Evolutionary conservation across 768 basidiomycete genomes (phyloP).

Genomic region (Scleroderma bovista): DNA sequence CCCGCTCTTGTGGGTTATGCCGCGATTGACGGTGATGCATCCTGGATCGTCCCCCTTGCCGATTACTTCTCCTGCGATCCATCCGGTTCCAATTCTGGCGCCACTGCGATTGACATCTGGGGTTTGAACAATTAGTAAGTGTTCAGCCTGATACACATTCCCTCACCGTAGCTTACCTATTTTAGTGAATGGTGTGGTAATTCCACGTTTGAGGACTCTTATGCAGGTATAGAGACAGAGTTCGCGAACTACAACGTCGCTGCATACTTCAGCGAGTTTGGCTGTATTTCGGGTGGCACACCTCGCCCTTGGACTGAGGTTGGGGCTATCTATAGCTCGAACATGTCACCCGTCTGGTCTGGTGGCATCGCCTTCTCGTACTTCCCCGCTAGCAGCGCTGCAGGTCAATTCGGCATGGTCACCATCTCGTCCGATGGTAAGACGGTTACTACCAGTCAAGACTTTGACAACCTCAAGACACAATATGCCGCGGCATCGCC

Average conservation of each 20-base stretch:
- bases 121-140: constrained; percentile 85
- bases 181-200: constrained; percentile 79
- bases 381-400: constrained; percentile 72
- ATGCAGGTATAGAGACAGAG: constrained; percentile 47
- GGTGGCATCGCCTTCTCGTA: constrained; percentile 89
- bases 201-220: constrained; percentile 50
- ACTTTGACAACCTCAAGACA: constrained; percentile 60
- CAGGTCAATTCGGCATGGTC: constrained; percentile 82
- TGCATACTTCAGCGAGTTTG: constrained; percentile 89
- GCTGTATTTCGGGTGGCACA: constrained; percentile 51
- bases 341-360: constrained; percentile 79
- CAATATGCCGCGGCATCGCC: constrained; percentile 55
- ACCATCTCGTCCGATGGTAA: constrained; percentile 60
- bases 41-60: constrained; percentile 63
- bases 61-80: constrained; percentile 77
- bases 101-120: constrained; percentile 73
- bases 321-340: constrained; percentile 58
- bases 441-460: constrained; percentile 61
- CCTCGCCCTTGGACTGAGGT: constrained; percentile 82
- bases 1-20: constrained; percentile 77
- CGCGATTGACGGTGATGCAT: constrained; percentile 66
- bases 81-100: constrained; percentile 43
- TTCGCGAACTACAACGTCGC: constrained; percentile 67
- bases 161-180: constrained; percentile 7
- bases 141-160: not conserved